phyloP scores from a whole-genome alignment of 73 alveolate species.

The Tetrahymena elliotti region DNA sequence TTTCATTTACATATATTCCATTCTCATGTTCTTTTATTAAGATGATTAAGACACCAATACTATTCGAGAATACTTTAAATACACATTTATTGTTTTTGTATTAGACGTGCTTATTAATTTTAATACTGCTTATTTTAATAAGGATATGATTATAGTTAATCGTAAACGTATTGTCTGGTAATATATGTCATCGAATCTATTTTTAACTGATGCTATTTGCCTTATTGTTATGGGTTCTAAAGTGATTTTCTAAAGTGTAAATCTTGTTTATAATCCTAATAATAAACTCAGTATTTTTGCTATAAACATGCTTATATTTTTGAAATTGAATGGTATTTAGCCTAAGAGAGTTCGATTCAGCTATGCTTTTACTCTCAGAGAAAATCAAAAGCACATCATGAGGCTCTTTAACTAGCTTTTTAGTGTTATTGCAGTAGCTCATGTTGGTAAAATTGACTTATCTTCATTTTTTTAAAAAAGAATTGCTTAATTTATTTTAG shows the following conservation, averaged over 20 bases:
- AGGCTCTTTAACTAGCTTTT: background rate
- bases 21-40: background rate
- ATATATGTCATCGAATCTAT: background rate
- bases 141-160: background rate
- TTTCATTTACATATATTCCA: background rate
- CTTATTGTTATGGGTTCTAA: background rate
- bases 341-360: background rate
- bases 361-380: background rate
- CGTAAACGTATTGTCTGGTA: background rate
- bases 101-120: background rate
- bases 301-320: background rate
- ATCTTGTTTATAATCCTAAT: background rate
- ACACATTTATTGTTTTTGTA: background rate
- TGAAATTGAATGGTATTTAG: background rate
- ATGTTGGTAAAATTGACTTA: background rate
- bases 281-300: background rate
- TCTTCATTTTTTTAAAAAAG: too few relatives aligned
- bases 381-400: background rate
- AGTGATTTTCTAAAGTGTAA: background rate
- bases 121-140: background rate
- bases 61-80: background rate
- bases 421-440: background rate
- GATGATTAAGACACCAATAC: background rate
- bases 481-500: too few relatives aligned
- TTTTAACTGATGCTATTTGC: background rate